Evolutionary conservation across 2,329 filamentous ascomycete species (phyloP).

Genomic region (Dactylellina parvicollis): DNA sequence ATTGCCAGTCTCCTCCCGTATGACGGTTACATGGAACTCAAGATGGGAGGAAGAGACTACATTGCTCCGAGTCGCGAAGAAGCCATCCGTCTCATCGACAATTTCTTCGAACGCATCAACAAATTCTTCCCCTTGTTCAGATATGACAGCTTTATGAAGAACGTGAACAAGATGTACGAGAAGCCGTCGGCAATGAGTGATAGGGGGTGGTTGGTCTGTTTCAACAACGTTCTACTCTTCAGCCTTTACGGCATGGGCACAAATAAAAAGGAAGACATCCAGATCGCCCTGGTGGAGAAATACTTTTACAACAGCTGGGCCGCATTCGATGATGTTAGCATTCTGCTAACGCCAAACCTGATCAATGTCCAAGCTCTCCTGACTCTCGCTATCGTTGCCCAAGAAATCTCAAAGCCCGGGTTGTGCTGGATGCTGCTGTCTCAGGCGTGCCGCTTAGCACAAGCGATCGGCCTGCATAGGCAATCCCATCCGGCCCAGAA

Average conservation of each 20-base stretch:
- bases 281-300: constrained; percentile 50
- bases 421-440: constrained; percentile 73
- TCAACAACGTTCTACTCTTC: constrained; percentile 58
- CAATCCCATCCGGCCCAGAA: constrained; percentile 60
- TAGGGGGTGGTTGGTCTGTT: constrained; percentile 58
- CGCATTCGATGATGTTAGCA: constrained; percentile 65
- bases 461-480: constrained; percentile 72
- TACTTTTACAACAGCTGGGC: constrained; percentile 58
- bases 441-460: constrained; percentile 70
- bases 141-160: constrained; percentile 54
- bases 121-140: constrained; percentile 51
- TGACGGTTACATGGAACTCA: constrained; percentile 56
- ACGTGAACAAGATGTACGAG: constrained; percentile 53
- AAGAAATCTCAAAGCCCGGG: constrained; percentile 71
- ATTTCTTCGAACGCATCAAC: constrained; percentile 50
- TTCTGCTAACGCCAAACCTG: constrained; percentile 68
- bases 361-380: constrained; percentile 70
- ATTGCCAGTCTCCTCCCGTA: constrained; percentile 57
- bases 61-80: constrained; percentile 49
- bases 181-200: constrained; percentile 54
- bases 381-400: constrained; percentile 71
- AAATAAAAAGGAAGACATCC: constrained; percentile 45
- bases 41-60: constrained; percentile 53
- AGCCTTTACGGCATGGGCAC: constrained; percentile 55
- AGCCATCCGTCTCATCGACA: constrained; percentile 52